phyloP scores from a whole-genome alignment of 306 rosid species.

The Luffa acutangula region DNA sequence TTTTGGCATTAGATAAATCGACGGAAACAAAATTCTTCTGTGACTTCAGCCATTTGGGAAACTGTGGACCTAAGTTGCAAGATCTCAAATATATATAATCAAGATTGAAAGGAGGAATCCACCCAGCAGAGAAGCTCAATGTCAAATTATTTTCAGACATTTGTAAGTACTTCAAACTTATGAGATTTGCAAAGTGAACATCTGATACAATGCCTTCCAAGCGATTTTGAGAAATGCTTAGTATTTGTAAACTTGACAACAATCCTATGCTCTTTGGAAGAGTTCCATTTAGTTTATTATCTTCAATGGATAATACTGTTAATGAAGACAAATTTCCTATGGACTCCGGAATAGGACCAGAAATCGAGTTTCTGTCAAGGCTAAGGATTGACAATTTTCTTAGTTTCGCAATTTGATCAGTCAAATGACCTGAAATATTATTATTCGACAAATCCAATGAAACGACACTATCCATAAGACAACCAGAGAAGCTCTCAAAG shows the following conservation, averaged over 20 bases:
- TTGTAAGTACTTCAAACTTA: not conserved
- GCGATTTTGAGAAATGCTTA: not conserved
- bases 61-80: conserved; percentile 18
- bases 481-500: not conserved
- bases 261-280: not conserved
- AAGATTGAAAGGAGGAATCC: conserved; percentile 26
- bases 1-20: conserved; percentile 16
- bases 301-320: not conserved
- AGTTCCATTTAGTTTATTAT: not conserved
- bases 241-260: not conserved
- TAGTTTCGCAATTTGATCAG: not conserved
- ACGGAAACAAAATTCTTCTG: not conserved
- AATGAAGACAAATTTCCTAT: conserved; percentile 1
- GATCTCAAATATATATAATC: not conserved
- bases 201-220: conserved; percentile 4
- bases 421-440: not conserved
- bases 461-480: not conserved
- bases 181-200: conserved; percentile 7
- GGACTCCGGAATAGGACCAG: not conserved
- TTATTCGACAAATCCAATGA: not conserved
- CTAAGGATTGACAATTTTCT: not conserved
- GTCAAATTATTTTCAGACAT: not conserved
- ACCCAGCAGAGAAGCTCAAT: not conserved
- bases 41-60: conserved; percentile 27
- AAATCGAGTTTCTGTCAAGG: not conserved